Conservation (phyloP, 371 early-diverging fungal genomes). For the Mortierella sp. region DNA sequence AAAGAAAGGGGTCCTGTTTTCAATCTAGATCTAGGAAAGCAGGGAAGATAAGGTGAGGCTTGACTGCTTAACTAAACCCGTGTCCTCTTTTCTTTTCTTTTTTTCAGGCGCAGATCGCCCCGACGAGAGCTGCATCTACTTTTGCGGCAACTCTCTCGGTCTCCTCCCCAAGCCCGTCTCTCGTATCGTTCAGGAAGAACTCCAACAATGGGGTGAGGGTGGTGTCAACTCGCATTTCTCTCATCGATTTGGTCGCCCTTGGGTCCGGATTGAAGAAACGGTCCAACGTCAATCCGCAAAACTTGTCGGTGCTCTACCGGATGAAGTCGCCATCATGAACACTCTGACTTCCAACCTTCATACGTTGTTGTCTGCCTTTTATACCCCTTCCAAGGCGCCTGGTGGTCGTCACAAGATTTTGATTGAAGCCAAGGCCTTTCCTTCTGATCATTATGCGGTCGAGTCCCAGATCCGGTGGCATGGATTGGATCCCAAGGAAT, state of each 20-base stretch:
- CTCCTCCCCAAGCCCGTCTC: conserved; percentile 81
- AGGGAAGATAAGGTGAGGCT: too few relatives aligned
- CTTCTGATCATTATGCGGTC: conserved; percentile 94
- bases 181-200: conserved; percentile 81
- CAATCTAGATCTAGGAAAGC: too few relatives aligned
- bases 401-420: conserved; percentile 82
- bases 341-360: conserved; percentile 94
- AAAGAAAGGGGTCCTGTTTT: too few relatives aligned
- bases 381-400: conserved; percentile 72
- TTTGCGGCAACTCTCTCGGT: conserved; percentile 96
- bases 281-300: conserved; percentile 77
- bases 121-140: conserved; percentile 72
- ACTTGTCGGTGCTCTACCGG: conserved; percentile 84
- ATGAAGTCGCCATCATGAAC: conserved; percentile 93
- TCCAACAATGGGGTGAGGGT: conserved; percentile 86
- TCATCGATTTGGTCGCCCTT: conserved; percentile 86
- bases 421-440: conserved; percentile 94
- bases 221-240: conserved; percentile 71
- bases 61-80: conserved; percentile 1
- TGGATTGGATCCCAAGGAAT: conserved; percentile 74
- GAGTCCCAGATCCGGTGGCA: conserved; percentile 89
- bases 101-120: conserved; percentile 42
- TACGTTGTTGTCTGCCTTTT: conserved; percentile 91
- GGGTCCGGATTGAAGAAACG: conserved; percentile 87
- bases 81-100: neutral